Conservation (phyloP, 1,284 basidiomycete species). For the Neonothopanus nambi region DNA sequence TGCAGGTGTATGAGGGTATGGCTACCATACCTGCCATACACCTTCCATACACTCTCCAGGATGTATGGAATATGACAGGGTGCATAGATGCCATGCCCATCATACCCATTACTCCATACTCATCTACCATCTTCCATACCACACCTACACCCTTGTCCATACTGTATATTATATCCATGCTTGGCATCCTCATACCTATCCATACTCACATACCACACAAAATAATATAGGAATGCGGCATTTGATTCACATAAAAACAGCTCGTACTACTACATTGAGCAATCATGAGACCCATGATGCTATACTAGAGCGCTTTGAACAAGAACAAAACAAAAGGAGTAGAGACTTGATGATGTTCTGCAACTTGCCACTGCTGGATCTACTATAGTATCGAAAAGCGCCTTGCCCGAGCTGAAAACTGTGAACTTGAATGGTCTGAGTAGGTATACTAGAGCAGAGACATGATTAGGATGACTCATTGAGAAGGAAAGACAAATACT, state of each 20-base stretch:
- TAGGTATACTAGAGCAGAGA: too few species aligned
- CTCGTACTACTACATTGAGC: not conserved
- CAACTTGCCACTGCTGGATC: too few species aligned
- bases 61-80: not conserved
- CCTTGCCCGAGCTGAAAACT: not conserved
- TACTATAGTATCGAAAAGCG: too few species aligned
- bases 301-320: too few species aligned
- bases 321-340: too few species aligned
- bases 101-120: too few species aligned
- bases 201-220: not conserved
- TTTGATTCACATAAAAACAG: not conserved
- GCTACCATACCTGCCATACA: not conserved
- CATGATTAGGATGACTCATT: too few species aligned
- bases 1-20: not conserved
- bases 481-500: not conserved
- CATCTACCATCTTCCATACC: not conserved
- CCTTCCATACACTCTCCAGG: not conserved
- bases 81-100: not conserved
- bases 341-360: too few species aligned
- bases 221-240: not conserved
- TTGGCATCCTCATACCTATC: not conserved
- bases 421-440: not conserved
- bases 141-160: too few species aligned
- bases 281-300: too few species aligned
- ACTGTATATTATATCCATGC: too few species aligned